Conservation (phyloP, 139 green algal genomes). For the Nannochloris sp. region DNA sequence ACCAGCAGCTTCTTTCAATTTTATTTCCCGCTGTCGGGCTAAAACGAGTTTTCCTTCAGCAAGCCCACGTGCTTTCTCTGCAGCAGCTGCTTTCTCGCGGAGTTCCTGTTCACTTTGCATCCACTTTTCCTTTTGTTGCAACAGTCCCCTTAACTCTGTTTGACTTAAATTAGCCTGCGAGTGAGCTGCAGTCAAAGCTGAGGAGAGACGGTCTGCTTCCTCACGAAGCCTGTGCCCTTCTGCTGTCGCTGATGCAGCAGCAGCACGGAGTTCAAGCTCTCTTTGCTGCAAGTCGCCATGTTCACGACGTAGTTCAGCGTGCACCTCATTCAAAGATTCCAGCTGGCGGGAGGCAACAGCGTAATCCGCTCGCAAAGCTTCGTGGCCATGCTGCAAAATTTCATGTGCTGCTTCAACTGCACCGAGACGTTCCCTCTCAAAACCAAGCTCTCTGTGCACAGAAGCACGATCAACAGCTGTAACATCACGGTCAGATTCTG, state of each 20-base stretch:
- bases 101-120: neutral
- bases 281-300: neutral
- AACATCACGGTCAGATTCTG: neutral
- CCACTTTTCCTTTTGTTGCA: neutral
- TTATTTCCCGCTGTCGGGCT: conserved; percentile 12
- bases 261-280: neutral
- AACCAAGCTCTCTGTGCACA: neutral
- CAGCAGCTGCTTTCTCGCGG: neutral
- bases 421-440: neutral
- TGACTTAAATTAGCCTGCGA: neutral
- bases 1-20: conserved; percentile 22
- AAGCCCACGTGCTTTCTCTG: conserved; percentile 1
- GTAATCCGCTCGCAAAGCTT: neutral
- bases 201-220: neutral
- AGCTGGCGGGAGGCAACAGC: neutral
- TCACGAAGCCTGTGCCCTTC: neutral
- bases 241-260: neutral
- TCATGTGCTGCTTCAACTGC: neutral
- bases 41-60: conserved; percentile 21
- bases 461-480: neutral
- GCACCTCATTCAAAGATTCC: neutral
- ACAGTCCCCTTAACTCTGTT: neutral
- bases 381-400: neutral
- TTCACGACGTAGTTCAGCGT: neutral
- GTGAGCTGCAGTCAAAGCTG: neutral